These are phyloP conservation scores for Rhizodiscina lignyota DNA, from an alignment of 495 filamentous ascomycete genomes.

Conservation along the genomic window DNA sequence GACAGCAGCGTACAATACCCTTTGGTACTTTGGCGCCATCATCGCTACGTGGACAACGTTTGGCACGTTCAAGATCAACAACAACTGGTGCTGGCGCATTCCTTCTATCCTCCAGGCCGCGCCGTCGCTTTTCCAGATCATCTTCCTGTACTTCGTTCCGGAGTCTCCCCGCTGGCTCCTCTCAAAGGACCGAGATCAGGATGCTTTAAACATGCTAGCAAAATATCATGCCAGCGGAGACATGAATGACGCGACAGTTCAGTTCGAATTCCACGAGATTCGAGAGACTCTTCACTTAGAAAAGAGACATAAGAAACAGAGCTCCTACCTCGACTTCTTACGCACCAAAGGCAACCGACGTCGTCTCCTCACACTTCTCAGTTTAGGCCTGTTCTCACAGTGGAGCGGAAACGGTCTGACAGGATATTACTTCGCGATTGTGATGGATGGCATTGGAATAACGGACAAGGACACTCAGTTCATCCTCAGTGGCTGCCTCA, in stretches of 20 bases:
- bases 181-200: conserved; percentile 12
- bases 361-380: conserved; percentile 7
- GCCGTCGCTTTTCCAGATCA: conserved; percentile 28
- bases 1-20: conserved; percentile 25
- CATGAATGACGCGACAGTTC: conserved; percentile 23
- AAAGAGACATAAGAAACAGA: conserved; percentile 21
- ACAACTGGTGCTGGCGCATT: conserved; percentile 32
- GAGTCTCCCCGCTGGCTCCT: conserved; percentile 16
- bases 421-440: conserved; percentile 12
- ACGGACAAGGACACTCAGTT: conserved; percentile 11
- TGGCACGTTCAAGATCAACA: conserved; percentile 25
- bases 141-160: conserved; percentile 26
- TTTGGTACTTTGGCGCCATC: conserved; percentile 27
- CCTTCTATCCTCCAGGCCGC: conserved; percentile 28
- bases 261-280: conserved; percentile 26
- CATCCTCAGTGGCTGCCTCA: conserved; percentile 12
- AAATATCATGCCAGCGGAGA: conserved; percentile 23
- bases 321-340: conserved; percentile 38
- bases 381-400: conserved; percentile 11
- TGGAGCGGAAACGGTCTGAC: conserved; percentile 4
- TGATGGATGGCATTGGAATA: conserved; percentile 18
- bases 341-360: conserved; percentile 44
- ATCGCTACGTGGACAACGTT: conserved; percentile 25
- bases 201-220: conserved; percentile 17
- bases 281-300: conserved; percentile 22